These are phyloP conservation scores for Candida neerlandica DNA, from an alignment of 1,139 yeast species.

Conservation along the genomic window DNA sequence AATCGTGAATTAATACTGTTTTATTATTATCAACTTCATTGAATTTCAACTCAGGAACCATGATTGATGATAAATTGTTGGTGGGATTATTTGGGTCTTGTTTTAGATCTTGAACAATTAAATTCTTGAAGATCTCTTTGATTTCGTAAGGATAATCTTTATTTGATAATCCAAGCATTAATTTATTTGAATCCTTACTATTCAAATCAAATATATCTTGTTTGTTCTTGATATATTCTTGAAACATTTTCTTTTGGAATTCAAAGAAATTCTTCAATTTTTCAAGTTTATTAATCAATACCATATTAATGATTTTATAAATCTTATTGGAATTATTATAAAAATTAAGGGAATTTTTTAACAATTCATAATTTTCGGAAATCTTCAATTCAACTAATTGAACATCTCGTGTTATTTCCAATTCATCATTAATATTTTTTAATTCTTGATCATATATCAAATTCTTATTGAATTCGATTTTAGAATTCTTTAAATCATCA, in stretches of 20 bases:
- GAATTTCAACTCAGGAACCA: slow-evolving; percentile 1
- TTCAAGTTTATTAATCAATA: slow-evolving; percentile 37
- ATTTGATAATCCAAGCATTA: slow-evolving; percentile 34
- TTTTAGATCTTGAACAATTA: slow-evolving; percentile 16
- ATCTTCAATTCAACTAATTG: slow-evolving; percentile 39
- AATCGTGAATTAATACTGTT: slow-evolving; percentile 35
- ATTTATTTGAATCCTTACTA: slow-evolving; percentile 37
- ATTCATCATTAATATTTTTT: slow-evolving; percentile 15
- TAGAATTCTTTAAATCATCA: slow-evolving; percentile 28
- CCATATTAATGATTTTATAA: slow-evolving; percentile 35
- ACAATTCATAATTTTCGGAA: slow-evolving; percentile 36
- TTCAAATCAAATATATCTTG: slow-evolving; percentile 37
- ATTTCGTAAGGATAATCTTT: slow-evolving; percentile 33
- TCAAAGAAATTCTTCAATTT: slow-evolving; percentile 45
- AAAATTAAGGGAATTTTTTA: slow-evolving; percentile 35
- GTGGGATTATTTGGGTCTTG: neutral
- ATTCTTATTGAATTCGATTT: slow-evolving; percentile 24
- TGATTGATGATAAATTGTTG: neutral
- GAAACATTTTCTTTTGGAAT: slow-evolving; percentile 36
- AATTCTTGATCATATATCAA: slow-evolving; percentile 36
- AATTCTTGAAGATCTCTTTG: slow-evolving; percentile 24
- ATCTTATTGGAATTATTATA: slow-evolving; percentile 43
- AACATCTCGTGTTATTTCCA: slow-evolving; percentile 31
- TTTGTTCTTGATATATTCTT: slow-evolving; percentile 23
- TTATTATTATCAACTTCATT: neutral